Base-by-base conservation (phyloP, 1,139 yeast species). In the Pichia sp. region DNA sequence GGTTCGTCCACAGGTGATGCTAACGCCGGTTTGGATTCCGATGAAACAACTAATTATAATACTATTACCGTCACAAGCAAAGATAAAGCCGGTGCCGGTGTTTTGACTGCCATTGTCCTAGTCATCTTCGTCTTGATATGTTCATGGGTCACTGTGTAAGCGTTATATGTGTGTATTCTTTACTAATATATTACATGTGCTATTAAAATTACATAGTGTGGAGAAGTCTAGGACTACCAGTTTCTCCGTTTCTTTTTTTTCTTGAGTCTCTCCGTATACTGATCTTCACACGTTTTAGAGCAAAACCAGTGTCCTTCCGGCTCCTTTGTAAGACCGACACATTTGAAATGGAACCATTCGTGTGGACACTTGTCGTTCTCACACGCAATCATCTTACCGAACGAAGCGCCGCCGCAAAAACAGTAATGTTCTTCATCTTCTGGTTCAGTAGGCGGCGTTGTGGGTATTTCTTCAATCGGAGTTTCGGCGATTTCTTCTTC, bases 41-140 rank as follows among this genome's bases (percentile, higher is more conserved):
- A 45, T 31, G 56, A 56, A 28, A 54, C 55, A 10, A 39, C 58
- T 11, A 56, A 58, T 45, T 50, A 45, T 4, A 55, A 65, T 52
- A 52, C 52, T 30, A 58, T 88, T 54, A 60, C 63, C 3, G 75
- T 88, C 35, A 72, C 72, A n/a, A 56, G 70, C 1, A 84, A 83
- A 52, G 96, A 90, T 61, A 79, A 70, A 59, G 96, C 90, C 2
- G 97, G 96, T 51, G 97, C 97, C 0, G 94, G 94, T 46, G 75
- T 90, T 42, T 75, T 89, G 49, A 90, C 97, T 2, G 90, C 90
- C 3, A 65, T 89, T 27, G 77, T 88, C 37, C 80, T 89, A 47
- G 75, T 79, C 6, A 71, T 83, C 2, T 67, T 89, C 48, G 67
- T 85, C 33, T 89, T 81, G 4, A 69, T 85, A 40, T 79, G 83